Percentiles rank a stretch among this genome's conserved stretches.
Evolutionary conservation across 192 early-diverging fungal species (phyloP).

Genomic region (Pilaira anomala): DNA sequence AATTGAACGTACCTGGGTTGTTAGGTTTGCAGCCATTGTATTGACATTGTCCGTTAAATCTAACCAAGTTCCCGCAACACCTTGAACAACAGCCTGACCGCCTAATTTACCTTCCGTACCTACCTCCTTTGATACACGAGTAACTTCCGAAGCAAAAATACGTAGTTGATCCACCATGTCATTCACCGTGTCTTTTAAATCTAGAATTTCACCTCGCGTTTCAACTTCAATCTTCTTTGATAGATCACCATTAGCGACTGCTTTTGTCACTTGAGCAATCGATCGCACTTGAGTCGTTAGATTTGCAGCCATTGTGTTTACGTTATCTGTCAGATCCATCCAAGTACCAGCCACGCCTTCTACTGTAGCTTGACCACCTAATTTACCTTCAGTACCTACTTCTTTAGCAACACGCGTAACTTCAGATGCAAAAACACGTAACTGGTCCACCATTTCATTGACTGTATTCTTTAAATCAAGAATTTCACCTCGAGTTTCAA

Average conservation of each 20-base stretch:
- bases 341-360: constrained; percentile 69
- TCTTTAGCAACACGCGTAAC: constrained; percentile 56
- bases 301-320: constrained; percentile 58
- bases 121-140: constrained; percentile 58
- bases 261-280: constrained; percentile 57
- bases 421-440: constrained; percentile 55
- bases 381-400: constrained; percentile 64
- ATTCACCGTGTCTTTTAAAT: constrained; percentile 64
- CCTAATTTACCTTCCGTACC: constrained; percentile 55
- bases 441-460: constrained; percentile 56
- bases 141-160: constrained; percentile 57
- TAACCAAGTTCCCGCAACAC: constrained; percentile 55
- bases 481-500: constrained; percentile 49
- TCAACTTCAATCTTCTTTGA: constrained; percentile 56
- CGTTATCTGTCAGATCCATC: constrained; percentile 67
- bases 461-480: constrained; percentile 43
- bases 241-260: constrained; percentile 59
- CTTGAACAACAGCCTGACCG: constrained; percentile 44
- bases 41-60: constrained; percentile 56
- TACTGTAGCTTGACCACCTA: constrained; percentile 72
- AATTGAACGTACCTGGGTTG: constrained; percentile 58
- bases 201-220: constrained; percentile 60
- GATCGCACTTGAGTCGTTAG: constrained; percentile 61
- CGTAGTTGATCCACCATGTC: constrained; percentile 60
- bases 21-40: constrained; percentile 52